These are phyloP conservation scores for Hypomontagnella monticulosa DNA, from an alignment of 495 filamentous ascomycete genomes.

Conservation along the genomic window DNA sequence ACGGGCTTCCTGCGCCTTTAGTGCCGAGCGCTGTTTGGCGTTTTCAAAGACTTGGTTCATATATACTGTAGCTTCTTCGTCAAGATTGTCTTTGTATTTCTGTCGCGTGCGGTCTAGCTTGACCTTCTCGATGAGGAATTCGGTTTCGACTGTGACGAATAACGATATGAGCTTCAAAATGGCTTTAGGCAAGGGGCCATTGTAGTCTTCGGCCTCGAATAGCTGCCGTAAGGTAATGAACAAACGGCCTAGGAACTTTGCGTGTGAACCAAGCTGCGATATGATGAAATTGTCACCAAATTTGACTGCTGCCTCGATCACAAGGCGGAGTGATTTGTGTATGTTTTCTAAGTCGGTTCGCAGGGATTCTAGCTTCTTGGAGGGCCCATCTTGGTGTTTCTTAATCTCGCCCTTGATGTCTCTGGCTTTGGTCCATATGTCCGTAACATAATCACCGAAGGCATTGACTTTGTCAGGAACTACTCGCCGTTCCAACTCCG, in stretches of 20 bases:
- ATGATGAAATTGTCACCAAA: conserved; percentile 24
- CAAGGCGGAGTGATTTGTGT: conserved; percentile 37
- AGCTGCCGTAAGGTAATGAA: conserved; percentile 72
- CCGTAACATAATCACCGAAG: conserved; percentile 45
- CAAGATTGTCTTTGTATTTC: conserved; percentile 72
- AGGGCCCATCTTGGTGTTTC: conserved; percentile 53
- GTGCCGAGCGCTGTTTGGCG: conserved; percentile 61
- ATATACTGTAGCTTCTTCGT: conserved; percentile 64
- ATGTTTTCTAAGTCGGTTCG: conserved; percentile 18
- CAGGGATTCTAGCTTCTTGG: conserved; percentile 47
- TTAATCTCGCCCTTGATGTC: conserved; percentile 67
- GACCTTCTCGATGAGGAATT: conserved; percentile 61
- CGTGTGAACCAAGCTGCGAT: conserved; percentile 44
- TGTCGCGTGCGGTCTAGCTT: conserved; percentile 73
- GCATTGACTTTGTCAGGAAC: conserved; percentile 70
- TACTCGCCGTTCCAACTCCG: conserved; percentile 67
- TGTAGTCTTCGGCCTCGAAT: conserved; percentile 70
- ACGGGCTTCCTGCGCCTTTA: conserved; percentile 49
- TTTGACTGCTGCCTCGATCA: conserved; percentile 52
- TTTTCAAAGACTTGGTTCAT: conserved; percentile 56
- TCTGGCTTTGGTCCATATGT: conserved; percentile 68
- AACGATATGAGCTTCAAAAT: conserved; percentile 72
- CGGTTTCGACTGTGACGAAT: conserved; percentile 55
- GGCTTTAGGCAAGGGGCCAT: conserved; percentile 68
- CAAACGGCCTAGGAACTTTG: conserved; percentile 59